Conservation (phyloP, 805 yeast genomes). For the Metschnikowia lochheadii region DNA sequence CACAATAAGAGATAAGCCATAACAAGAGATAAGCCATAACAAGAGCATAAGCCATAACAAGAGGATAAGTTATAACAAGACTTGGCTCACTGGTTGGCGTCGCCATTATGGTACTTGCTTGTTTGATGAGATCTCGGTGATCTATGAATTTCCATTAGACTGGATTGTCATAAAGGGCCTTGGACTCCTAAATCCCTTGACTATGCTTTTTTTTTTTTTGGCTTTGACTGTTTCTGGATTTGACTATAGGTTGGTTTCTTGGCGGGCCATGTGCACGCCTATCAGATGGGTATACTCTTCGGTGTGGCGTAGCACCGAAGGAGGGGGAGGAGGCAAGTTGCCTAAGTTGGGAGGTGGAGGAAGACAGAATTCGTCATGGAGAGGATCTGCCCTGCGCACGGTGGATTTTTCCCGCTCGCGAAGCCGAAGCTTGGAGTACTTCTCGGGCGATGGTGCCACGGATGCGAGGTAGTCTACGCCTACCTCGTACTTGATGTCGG, state of each 20-base stretch:
- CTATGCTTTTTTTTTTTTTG: no score
- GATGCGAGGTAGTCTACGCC: constrained; percentile 31
- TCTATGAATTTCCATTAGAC: no score
- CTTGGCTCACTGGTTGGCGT: no score
- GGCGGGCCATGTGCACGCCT: constrained; percentile 12
- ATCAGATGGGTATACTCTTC: constrained; percentile 14
- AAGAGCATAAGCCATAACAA: no score
- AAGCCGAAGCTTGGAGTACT: constrained; percentile 9
- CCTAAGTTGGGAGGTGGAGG: constrained; percentile 19
- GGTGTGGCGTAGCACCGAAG: constrained; percentile 13
- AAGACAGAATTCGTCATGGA: constrained; percentile 12
- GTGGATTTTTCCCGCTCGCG: constrained; percentile 14
- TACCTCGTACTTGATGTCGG: constrained; percentile 32
- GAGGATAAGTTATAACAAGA: no score
- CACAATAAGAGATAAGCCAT: no score
- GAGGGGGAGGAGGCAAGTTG: constrained; percentile 18
- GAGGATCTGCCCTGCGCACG: constrained; percentile 13
- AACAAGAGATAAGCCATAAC: no score
- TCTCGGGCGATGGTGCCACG: constrained; percentile 25
- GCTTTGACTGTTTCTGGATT: no score
- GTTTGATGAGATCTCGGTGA: no score
- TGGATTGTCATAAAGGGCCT: no score
- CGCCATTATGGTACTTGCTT: no score
- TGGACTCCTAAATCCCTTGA: no score
- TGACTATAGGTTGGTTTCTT: constrained; percentile 10